Percentiles rank a stretch among this genome's conserved stretches.
Evolutionary conservation across 2,329 filamentous ascomycete species (phyloP).

Genomic region (Claviceps sp.): DNA sequence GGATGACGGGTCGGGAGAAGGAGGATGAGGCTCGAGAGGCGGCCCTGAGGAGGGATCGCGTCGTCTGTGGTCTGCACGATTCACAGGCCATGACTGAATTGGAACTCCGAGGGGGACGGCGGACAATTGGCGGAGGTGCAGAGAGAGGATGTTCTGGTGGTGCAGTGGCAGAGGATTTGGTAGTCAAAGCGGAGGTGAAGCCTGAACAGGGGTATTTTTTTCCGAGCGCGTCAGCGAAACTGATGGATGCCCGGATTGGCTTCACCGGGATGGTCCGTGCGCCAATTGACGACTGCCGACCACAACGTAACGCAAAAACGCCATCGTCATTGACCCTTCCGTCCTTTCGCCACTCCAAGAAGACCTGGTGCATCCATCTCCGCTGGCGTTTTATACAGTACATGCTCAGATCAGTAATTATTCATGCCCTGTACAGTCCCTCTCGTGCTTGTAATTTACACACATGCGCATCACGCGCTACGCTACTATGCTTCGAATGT

Average conservation of each 20-base stretch:
- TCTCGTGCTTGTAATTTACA: background rate
- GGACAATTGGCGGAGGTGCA: background rate
- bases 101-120: background rate
- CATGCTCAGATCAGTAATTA: background rate
- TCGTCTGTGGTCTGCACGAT: conserved; percentile 31
- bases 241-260: background rate
- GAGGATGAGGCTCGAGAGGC: conserved; percentile 15
- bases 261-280: conserved; percentile 1
- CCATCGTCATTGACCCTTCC: background rate
- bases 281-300: background rate
- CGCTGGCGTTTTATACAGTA: background rate
- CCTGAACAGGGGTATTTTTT: background rate
- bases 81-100: conserved; percentile 30
- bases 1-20: conserved; percentile 11
- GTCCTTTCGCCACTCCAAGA: background rate
- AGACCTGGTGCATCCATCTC: background rate
- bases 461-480: background rate
- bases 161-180: background rate
- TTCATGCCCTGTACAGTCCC: background rate
- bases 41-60: conserved; percentile 22
- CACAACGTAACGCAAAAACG: background rate
- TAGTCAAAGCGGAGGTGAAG: background rate
- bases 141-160: background rate
- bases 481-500: no score
- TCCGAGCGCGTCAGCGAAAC: background rate